These are phyloP conservation scores for Halenospora varia DNA, from an alignment of 495 filamentous ascomycete genomes.

Conservation along the genomic window DNA sequence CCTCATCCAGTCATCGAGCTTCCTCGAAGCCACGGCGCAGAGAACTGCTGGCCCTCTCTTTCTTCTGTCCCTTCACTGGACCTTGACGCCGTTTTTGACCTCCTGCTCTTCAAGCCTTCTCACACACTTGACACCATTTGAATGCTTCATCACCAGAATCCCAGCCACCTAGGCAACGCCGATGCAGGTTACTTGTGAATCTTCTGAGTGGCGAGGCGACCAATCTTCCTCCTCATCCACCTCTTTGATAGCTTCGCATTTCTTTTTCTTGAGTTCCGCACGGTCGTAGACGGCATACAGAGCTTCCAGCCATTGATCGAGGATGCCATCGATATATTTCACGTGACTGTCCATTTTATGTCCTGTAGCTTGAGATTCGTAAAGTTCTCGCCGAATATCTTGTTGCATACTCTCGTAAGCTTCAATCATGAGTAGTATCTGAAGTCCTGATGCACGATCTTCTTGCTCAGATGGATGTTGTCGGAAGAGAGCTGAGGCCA, in stretches of 20 bases:
- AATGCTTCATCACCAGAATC: background rate
- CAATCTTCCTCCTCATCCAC: background rate
- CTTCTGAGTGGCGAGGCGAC: background rate
- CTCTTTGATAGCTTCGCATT: background rate
- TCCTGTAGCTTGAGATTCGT: constrained; percentile 5
- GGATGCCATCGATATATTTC: constrained; percentile 6
- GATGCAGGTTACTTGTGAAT: background rate
- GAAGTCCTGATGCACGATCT: constrained; percentile 22
- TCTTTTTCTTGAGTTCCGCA: background rate
- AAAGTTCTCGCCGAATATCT: constrained; percentile 9
- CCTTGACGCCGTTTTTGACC: background rate
- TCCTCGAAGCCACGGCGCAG: background rate
- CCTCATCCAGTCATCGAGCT: background rate
- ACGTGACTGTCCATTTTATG: constrained; percentile 7
- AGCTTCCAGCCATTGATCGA: constrained; percentile 22
- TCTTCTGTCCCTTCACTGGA: background rate
- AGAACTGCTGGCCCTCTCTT: background rate
- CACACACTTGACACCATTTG: background rate
- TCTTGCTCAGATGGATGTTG: constrained; percentile 10
- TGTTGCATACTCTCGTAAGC: constrained; percentile 21
- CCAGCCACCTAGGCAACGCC: background rate
- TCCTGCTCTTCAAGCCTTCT: background rate
- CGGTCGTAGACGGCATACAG: constrained; percentile 23
- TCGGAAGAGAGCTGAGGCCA: constrained; percentile 12
- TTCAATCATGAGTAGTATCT: constrained; percentile 27